Percentiles rank a stretch among this genome's conserved stretches.
These are phyloP conservation scores for Areca catechu DNA, from an alignment of 176 grass and related monocot species.

Conservation along the genomic window DNA sequence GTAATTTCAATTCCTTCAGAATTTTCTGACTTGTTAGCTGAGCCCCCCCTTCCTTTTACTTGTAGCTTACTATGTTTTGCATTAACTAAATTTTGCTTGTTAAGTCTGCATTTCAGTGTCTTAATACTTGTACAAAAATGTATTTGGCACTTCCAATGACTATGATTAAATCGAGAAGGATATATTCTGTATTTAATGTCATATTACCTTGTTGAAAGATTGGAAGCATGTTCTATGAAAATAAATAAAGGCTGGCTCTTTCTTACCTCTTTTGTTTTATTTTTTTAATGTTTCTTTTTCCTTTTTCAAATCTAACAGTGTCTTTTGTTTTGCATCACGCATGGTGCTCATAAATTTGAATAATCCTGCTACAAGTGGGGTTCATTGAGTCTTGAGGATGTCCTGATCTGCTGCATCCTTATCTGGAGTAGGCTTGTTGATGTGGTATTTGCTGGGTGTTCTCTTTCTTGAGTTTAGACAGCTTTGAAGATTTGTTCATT, in stretches of 20 bases:
- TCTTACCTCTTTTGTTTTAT: background rate
- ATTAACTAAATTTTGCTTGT: background rate
- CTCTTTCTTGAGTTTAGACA: background rate
- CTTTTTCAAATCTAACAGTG: slow-evolving; percentile 2
- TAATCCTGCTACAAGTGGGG: slow-evolving; percentile 2
- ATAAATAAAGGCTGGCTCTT: too few relatives aligned
- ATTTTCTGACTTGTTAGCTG: background rate
- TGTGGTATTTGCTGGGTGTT: slow-evolving; percentile 1
- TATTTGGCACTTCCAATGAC: too few relatives aligned
- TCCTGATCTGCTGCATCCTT: background rate
- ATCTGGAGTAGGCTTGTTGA: slow-evolving; percentile 2
- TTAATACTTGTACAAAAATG: too few relatives aligned
- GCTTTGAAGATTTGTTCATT: slow-evolving; percentile 4
- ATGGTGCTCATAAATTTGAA: slow-evolving; percentile 4
- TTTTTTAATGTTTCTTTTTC: background rate
- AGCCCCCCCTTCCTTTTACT: background rate
- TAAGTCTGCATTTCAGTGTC: background rate
- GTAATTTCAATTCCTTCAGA: background rate
- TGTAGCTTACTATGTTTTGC: background rate
- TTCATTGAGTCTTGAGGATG: slow-evolving; percentile 4
- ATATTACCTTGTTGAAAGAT: too few relatives aligned
- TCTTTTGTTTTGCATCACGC: slow-evolving; percentile 11
- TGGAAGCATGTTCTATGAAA: too few relatives aligned
- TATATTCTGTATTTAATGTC: too few relatives aligned
- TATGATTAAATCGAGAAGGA: too few relatives aligned